A percentile compares a stretch with the other conserved stretches of the same genome.
phyloP scores from a whole-genome alignment of 2,329 filamentous ascomycete genomes.

The Penicillium sp. region DNA sequence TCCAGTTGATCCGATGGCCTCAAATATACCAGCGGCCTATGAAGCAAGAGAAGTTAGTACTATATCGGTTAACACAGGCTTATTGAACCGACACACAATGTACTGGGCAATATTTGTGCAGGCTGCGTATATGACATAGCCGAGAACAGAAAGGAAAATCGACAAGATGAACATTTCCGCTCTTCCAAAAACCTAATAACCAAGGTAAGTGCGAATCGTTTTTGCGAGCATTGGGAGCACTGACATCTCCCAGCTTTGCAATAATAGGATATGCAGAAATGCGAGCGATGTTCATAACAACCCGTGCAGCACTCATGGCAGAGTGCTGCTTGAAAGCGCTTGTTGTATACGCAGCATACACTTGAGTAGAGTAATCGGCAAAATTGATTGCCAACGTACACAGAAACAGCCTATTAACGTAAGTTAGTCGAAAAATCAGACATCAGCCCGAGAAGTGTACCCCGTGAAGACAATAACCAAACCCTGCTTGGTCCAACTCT shows the following conservation, averaged over 20 bases:
- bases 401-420: conserved; percentile 16
- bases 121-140: conserved; percentile 60
- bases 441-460: neutral
- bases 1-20: conserved; percentile 61
- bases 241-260: conserved; percentile 28
- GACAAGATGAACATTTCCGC: conserved; percentile 60
- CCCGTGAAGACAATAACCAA: conserved; percentile 21
- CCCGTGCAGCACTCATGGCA: conserved; percentile 23
- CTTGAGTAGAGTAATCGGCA: conserved; percentile 23
- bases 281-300: conserved; percentile 26
- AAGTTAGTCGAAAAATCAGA: neutral
- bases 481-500: conserved; percentile 21
- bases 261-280: conserved; percentile 30
- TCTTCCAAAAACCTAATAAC: conserved; percentile 57
- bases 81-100: conserved; percentile 42
- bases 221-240: neutral
- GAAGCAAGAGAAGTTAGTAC: conserved; percentile 19
- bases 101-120: conserved; percentile 52
- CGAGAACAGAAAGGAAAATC: conserved; percentile 57
- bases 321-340: conserved; percentile 28
- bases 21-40: conserved; percentile 55
- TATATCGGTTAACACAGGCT: neutral
- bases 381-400: conserved; percentile 23
- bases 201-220: neutral
- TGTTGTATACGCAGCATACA: conserved; percentile 26